A percentile compares a stretch with the other conserved stretches of the same genome.
Evolutionary conservation across 164 flowering plant species (phyloP).

Genomic region (Cinnamomum micranthum): DNA sequence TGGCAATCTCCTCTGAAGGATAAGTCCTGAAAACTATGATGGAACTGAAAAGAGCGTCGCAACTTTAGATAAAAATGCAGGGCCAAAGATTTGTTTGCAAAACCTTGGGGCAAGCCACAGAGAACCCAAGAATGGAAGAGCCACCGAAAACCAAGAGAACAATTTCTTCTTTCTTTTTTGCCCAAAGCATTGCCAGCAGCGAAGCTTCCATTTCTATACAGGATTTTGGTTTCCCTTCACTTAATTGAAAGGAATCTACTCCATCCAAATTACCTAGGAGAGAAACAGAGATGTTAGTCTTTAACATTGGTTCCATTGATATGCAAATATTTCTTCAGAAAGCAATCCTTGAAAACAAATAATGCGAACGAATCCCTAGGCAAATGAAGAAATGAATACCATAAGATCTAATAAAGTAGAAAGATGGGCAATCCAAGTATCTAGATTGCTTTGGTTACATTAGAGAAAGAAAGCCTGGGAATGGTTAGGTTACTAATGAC

Average conservation of each 20-base stretch:
- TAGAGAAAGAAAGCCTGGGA: neutral
- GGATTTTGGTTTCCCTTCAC: neutral
- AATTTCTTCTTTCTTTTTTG: no score
- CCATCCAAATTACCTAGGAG: neutral
- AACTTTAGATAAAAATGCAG: neutral
- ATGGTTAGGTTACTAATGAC: neutral
- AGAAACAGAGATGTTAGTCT: neutral
- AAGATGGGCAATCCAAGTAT: neutral
- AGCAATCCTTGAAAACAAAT: neutral
- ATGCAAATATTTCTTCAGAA: neutral
- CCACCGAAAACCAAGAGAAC: neutral
- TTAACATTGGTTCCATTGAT: no score
- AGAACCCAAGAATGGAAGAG: neutral
- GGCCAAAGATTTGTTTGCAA: neutral
- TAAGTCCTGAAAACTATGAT: neutral
- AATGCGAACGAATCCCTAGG: neutral
- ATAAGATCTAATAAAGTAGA: neutral
- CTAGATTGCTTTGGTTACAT: neutral
- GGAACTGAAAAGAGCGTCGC: neutral
- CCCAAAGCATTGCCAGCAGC: neutral
- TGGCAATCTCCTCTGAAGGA: neutral
- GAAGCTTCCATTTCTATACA: neutral
- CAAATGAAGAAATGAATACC: neutral
- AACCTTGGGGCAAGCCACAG: neutral
- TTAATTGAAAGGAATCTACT: neutral